phyloP scores from a whole-genome alignment of 1,284 basidiomycete genomes.

The Trichosporon asahii region DNA sequence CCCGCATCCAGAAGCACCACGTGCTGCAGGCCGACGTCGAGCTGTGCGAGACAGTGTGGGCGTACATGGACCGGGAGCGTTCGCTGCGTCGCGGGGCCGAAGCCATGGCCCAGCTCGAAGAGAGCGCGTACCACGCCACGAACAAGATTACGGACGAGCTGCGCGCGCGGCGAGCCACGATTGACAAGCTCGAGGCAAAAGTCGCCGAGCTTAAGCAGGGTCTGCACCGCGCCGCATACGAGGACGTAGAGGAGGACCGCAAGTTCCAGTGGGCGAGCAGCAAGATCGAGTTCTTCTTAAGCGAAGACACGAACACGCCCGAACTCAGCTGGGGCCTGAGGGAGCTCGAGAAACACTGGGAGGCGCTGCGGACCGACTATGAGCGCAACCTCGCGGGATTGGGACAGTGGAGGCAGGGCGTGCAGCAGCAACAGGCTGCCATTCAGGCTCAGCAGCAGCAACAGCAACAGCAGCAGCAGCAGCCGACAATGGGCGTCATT shows the following conservation, averaged over 20 bases:
- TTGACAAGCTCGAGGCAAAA: conserved; percentile 27
- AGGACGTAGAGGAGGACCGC: conserved; percentile 31
- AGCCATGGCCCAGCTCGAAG: conserved; percentile 37
- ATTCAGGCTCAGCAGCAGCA: not conserved
- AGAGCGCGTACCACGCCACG: conserved; percentile 30
- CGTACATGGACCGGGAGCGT: conserved; percentile 33
- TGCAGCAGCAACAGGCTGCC: not conserved
- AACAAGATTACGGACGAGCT: conserved; percentile 32
- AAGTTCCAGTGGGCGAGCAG: conserved; percentile 28
- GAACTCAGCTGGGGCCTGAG: conserved; percentile 37
- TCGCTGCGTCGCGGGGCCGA: conserved; percentile 31
- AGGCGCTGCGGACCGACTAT: conserved; percentile 27
- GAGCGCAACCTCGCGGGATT: not conserved
- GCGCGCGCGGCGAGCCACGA: conserved; percentile 21
- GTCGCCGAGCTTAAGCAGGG: conserved; percentile 19
- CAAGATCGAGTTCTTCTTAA: conserved; percentile 40
- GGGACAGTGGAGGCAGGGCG: not conserved
- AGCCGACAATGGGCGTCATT: not conserved
- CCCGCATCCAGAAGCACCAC: conserved; percentile 13
- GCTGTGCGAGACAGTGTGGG: conserved; percentile 38
- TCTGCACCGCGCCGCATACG: conserved; percentile 25
- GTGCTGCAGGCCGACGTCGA: conserved; percentile 43
- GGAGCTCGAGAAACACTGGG: conserved; percentile 39
- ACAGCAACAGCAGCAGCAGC: not conserved
- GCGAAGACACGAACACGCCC: conserved; percentile 39